Evolutionary conservation across 1,284 basidiomycete genomes (phyloP), one percentile per base, ranked within the genome.

Genomic region (Singerocomus inundabilis): DNA sequence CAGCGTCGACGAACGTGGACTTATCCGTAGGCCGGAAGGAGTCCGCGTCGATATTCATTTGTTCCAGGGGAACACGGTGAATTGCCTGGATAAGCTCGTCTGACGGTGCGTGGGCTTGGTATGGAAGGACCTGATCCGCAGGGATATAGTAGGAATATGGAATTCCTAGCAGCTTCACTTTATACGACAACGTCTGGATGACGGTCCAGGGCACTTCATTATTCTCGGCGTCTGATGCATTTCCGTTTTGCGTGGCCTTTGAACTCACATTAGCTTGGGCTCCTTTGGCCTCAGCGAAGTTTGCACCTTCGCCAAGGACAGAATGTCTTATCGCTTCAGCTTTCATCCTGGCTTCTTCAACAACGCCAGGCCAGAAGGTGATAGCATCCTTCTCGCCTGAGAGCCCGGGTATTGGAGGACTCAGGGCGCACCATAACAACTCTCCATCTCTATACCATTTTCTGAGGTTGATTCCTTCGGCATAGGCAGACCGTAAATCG

Each of bases 341-440:
- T 59, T 79, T 82, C 49, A 85, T 66, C 41, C 73, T 75, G 8
- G 73, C 64, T 50, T 86, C 79, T 16, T 84, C 76, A 10, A 91
- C 76, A 16, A 90, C 60, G 2, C 77, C 85, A 2, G 88, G 88
- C 88, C 88, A 91, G 55, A 82, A 83, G 24, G 67, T 58, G 55
- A 91, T 85, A 16, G 60, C 59, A 41, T 76, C 71, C 15, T 68
- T 71, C 30, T 67, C 60, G 1, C 70, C 69, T 2, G 68, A 65
- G 5, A 70, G 61, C 0, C 69, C 70, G 12, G 61, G 53, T 45
- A 90, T 83, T 0, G 83, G 75, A 4, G 69, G 61, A 33, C 75
- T 66, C 29, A 92, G 66, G 15, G 75, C 72, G 51, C 81, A 85
- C 88, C 89, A 92, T 6, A 92, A 73, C 21, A 91, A 59, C 64